Base-by-base conservation (phyloP, 805 yeast species). In the Candida pseudoglaebosa region DNA sequence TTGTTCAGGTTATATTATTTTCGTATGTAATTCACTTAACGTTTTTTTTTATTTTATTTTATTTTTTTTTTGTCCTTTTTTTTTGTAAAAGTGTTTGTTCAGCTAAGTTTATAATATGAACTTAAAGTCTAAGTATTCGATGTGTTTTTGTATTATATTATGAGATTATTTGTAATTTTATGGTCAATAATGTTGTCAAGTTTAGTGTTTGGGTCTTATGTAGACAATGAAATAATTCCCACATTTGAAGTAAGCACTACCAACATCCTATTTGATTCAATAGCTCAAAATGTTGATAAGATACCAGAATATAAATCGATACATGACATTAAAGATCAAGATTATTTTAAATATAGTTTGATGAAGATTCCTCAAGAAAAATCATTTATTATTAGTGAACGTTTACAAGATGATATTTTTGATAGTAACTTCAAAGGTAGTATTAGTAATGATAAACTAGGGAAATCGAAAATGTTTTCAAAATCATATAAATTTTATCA, bases 251-350 rank as follows among this genome's bases (percentile, higher is more conserved):
- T 33, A 20, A 28, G 36, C 6, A 19, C 14, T 9, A 16, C 36
- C 5, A 33, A 33, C n/a, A 22, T 33, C n/a, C 16, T 33, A 5
- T 33, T 33, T 13, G 36, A 33, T 6, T 20, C 22, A 8, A 7
- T 33, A 13, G 12, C 22, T 33, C 18, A 33, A 9, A 33, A 33
- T 21, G 36, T 24, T 22, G 28, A 33, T 21, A n/a, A 33, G 19
- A 24, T 33, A 8, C 17, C 17, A 14, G 18, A 33, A 22, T 33
- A 13, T 22, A 9, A 21, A 22, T 21, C 36, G 6, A 14, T 21
- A 5, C 4, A 33, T 7, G 28, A 21, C 6, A 18, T 33, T 4
- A 33, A 15, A 19, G 6, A n/a, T 15, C 15, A n/a, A 6, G 28
- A 20, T 13, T 16, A 12, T 12, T 14, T 33, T 9, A 33, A 33